Evolutionary conservation across 768 basidiomycete genomes (phyloP).

Genomic region (Leucocoprinus birnbaumii): DNA sequence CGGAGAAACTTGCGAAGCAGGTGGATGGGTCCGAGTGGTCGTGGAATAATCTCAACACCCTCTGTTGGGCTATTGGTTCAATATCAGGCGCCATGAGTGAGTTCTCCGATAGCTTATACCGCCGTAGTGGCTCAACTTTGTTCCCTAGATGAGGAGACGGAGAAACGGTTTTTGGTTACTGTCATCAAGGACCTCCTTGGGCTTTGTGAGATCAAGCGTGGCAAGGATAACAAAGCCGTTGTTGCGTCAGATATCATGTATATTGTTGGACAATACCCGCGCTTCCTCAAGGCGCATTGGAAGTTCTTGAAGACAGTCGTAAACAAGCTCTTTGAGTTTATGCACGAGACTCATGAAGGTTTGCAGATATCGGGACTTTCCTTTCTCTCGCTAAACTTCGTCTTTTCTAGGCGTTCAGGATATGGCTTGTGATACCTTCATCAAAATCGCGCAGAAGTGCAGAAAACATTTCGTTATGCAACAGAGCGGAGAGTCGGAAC

Average conservation of each 20-base stretch:
- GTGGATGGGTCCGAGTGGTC: conserved; percentile 98
- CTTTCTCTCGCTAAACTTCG: not conserved
- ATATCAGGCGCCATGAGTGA: conserved; percentile 99
- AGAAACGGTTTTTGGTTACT: conserved; percentile 97
- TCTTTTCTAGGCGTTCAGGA: conserved; percentile 83
- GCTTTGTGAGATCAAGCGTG: conserved; percentile 95
- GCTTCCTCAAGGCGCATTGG: conserved; percentile 99
- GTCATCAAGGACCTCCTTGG: conserved; percentile 99
- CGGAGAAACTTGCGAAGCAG: conserved; percentile 96
- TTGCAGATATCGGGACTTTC: conserved; percentile 16
- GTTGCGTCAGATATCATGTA: conserved; percentile 98
- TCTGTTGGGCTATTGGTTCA: conserved; percentile 99
- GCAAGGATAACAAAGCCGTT: conserved; percentile 99
- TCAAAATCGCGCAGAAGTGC: conserved; percentile 99
- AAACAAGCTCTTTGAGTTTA: conserved; percentile 99
- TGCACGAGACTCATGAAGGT: conserved; percentile 99
- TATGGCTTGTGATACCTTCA: conserved; percentile 99
- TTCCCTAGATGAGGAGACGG: conserved; percentile 88
- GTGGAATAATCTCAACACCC: conserved; percentile 98
- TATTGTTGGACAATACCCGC: conserved; percentile 98
- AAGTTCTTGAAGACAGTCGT: conserved; percentile 99
- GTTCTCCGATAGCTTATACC: conserved; percentile 28
- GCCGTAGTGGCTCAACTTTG: not conserved
- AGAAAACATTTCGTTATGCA: conserved; percentile 98
- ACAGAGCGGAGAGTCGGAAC: conserved; percentile 94